These are phyloP conservation scores for Saturnispora halmiae DNA, from an alignment of 805 yeast species.

Conservation along the genomic window DNA sequence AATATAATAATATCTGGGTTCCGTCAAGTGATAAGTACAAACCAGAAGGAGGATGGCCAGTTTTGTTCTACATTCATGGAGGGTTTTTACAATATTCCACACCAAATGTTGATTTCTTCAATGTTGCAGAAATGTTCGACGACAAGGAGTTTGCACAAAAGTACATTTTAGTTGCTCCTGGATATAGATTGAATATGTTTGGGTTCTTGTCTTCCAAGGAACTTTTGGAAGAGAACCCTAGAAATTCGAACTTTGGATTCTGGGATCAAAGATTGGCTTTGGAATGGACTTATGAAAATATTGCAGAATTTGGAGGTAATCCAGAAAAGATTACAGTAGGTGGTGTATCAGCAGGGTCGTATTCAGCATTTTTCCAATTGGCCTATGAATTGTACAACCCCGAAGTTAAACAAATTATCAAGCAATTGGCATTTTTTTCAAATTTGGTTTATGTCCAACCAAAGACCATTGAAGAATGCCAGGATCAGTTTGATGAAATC, in stretches of 20 bases:
- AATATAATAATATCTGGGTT: conserved; percentile 31
- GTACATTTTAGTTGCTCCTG: conserved; percentile 31
- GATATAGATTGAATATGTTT: conserved; percentile 35
- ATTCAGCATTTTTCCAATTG: conserved; percentile 34
- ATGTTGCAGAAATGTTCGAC: conserved; percentile 20
- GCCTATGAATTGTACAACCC: conserved; percentile 36
- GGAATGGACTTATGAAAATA: conserved; percentile 37
- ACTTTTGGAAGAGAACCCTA: conserved; percentile 27
- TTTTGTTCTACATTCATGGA: conserved; percentile 34
- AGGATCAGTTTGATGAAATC: conserved; percentile 32
- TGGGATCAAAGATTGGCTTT: conserved; percentile 41
- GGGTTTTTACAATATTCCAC: conserved; percentile 34
- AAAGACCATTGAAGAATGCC: conserved; percentile 29
- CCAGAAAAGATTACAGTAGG: conserved; percentile 33
- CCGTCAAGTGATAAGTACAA: conserved; percentile 26
- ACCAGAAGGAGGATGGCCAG: conserved; percentile 37
- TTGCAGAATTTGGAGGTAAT: conserved; percentile 40
- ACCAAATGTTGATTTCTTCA: conserved; percentile 22
- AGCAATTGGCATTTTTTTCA: conserved; percentile 29
- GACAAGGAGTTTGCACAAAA: conserved; percentile 27
- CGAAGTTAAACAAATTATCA: conserved; percentile 31
- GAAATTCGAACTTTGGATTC: conserved; percentile 30
- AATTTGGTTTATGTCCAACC: conserved; percentile 33
- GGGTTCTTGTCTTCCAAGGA: conserved; percentile 33
- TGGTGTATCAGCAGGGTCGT: conserved; percentile 42